A percentile compares a stretch with the other conserved stretches of the same genome.
Evolutionary conservation across 2,329 filamentous ascomycete species (phyloP).

Genomic region (Colletotrichum coccodes): DNA sequence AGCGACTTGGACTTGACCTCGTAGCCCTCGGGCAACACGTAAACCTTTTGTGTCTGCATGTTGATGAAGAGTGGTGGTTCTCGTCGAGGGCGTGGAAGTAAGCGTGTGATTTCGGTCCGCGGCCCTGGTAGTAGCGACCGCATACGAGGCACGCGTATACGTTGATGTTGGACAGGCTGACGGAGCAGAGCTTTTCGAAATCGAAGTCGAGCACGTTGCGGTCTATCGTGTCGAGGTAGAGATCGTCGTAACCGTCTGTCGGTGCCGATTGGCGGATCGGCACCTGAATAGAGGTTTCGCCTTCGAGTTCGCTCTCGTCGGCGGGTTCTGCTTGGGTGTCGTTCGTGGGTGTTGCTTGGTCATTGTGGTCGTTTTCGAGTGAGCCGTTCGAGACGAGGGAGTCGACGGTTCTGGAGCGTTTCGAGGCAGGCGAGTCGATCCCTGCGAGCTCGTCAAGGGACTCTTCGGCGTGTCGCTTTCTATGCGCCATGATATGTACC

Average conservation of each 20-base stretch:
- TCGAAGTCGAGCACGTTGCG: slow-evolving; percentile 95
- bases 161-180: slow-evolving; percentile 97
- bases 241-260: slow-evolving; percentile 88
- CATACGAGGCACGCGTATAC: slow-evolving; percentile 98
- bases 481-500: slow-evolving; percentile 16
- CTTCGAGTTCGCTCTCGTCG: slow-evolving; percentile 53
- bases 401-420: slow-evolving; percentile 65
- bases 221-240: slow-evolving; percentile 98
- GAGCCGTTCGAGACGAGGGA: slow-evolving; percentile 43
- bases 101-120: slow-evolving; percentile 92
- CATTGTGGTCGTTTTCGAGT: slow-evolving; percentile 45
- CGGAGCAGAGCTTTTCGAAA: slow-evolving; percentile 97
- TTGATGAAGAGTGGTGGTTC: slow-evolving; percentile 97
- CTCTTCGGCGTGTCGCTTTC: slow-evolving; percentile 69
- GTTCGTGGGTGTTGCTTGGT: slow-evolving; percentile 35
- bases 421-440: slow-evolving; percentile 67
- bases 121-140: slow-evolving; percentile 96
- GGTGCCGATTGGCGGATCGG: slow-evolving; percentile 79
- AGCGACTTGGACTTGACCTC: slow-evolving; percentile 94
- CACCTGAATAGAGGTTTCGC: slow-evolving; percentile 49
- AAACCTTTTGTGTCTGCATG: slow-evolving; percentile 91
- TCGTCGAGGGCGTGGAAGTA: slow-evolving; percentile 98
- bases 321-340: slow-evolving; percentile 40
- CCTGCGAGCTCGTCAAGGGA: slow-evolving; percentile 66
- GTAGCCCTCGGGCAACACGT: slow-evolving; percentile 94